Evolutionary conservation across 371 early-diverging fungal genomes (phyloP).

Genomic region (Actinomucor elegans): DNA sequence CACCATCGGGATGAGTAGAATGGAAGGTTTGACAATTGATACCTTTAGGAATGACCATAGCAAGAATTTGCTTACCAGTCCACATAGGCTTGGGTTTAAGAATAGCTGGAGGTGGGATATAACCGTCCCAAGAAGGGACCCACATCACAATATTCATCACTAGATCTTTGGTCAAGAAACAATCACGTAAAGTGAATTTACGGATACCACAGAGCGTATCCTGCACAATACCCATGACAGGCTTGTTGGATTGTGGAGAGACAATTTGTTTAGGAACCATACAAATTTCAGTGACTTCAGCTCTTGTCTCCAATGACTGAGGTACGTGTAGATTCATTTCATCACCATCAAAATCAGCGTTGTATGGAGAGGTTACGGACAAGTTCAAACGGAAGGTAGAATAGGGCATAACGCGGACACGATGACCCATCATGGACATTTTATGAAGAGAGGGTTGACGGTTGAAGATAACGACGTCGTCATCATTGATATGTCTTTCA

Average conservation of each 20-base stretch:
- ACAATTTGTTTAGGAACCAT: conserved; percentile 99
- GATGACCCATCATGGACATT: conserved; percentile 99
- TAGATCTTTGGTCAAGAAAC: conserved; percentile 87
- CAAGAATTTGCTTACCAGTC: conserved; percentile 99
- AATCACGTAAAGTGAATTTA: conserved; percentile 96
- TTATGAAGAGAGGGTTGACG: conserved; percentile 99
- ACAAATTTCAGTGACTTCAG: conserved; percentile 96
- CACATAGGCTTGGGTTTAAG: conserved; percentile 95
- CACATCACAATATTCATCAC: conserved; percentile 96
- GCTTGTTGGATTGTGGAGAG: conserved; percentile 98
- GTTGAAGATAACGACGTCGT: conserved; percentile 99
- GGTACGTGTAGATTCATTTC: conserved; percentile 99
- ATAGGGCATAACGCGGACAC: conserved; percentile 97
- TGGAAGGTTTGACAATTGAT: conserved; percentile 84
- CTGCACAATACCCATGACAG: conserved; percentile 99
- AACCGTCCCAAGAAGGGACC: conserved; percentile 96
- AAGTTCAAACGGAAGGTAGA: conserved; percentile 99
- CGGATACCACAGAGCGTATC: conserved; percentile 98
- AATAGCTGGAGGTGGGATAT: conserved; percentile 92
- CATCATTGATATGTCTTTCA: conserved; percentile 97
- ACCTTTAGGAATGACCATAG: conserved; percentile 91
- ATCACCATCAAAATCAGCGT: conserved; percentile 99
- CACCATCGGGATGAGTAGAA: conserved; percentile 83
- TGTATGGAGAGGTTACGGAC: conserved; percentile 99
- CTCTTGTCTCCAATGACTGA: conserved; percentile 93